Evolutionary conservation across 164 flowering plant genomes (phyloP), one percentile per base, ranked within the genome.

Genomic region (Annona cherimola): DNA sequence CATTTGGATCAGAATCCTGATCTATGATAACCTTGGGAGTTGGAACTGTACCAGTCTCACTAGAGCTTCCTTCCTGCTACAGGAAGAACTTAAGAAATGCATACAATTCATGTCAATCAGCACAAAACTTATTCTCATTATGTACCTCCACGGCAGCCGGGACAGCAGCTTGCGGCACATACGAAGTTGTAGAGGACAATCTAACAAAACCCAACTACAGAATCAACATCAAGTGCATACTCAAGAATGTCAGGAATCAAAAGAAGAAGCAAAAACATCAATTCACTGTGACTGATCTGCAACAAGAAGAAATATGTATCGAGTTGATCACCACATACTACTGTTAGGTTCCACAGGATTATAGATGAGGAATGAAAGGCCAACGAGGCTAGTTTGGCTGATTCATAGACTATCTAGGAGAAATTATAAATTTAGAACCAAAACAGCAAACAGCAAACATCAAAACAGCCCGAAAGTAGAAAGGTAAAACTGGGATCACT

Each of bases 11-110:
- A 5, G 97, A 88, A 76, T 95, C 98, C 77, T 84, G 94, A 77
- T 95, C 96, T 67, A 95, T 93, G 78, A 93, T 88, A 59, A 95
- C 99, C 82, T 79, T 83, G 11, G 99, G 99, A 40, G 86, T 90
- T 42, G 98, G 99, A 76, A 87, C 68, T 16, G 77, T 75, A 72
- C 86, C 95, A 73, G 88, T 83, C n/a, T 85, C 97, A 72, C 80
- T 69, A 46, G 74, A 68, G 76, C 83, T 89, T 82, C 83, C 98
- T 65, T 81, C 95, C 94, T 90, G 89, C 61, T 74, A 76, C 40
- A 40, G 61, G 35, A 35, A 66, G 63, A 61, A 60, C 69, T 50
- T 39, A 73, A 68, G 71, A 55, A 41, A 66, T 35, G 35, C 9
- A 66, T 44, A 54, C 54, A 64, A 73, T 9, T 19, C 42, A 16